Percentiles rank a stretch among this genome's conserved stretches.
These are phyloP conservation scores for Macadamia tetraphylla DNA, from an alignment of 164 flowering plant genomes.

Conservation along the genomic window DNA sequence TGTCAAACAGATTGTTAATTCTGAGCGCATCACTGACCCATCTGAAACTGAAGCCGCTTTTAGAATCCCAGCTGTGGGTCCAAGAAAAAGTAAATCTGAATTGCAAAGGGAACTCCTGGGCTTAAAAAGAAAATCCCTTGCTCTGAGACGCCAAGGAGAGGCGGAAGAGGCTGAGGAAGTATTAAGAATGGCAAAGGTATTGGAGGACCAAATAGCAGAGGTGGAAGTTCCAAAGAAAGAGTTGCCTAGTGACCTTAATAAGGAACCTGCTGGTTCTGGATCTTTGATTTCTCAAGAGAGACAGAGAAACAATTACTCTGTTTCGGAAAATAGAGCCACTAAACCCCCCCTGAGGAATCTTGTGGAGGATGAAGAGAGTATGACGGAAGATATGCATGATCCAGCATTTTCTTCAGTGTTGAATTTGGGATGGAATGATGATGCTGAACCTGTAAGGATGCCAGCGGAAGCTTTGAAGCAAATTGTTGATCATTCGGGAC, in stretches of 20 bases:
- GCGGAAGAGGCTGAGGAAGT: slow-evolving; percentile 76
- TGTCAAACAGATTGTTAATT: slow-evolving; percentile 12
- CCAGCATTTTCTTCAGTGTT: slow-evolving; percentile 59
- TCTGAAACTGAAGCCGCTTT: slow-evolving; percentile 17
- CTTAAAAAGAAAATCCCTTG: slow-evolving; percentile 73
- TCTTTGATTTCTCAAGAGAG: slow-evolving; percentile 3
- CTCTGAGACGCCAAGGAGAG: slow-evolving; percentile 75
- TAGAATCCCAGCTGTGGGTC: slow-evolving; percentile 10
- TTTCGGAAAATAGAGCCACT: slow-evolving; percentile 5
- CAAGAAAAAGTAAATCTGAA: slow-evolving; percentile 61
- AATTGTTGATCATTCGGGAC: slow-evolving; percentile 8
- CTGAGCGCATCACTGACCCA: slow-evolving; percentile 7
- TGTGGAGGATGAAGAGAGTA: slow-evolving; percentile 30
- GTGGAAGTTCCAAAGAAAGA: slow-evolving; percentile 39
- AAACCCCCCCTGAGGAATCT: slow-evolving; percentile 13
- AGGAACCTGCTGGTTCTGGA: slow-evolving; percentile 5
- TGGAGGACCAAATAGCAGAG: slow-evolving; percentile 68
- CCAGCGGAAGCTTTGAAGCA: slow-evolving; percentile 15
- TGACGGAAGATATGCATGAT: slow-evolving; percentile 80
- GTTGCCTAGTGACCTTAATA: slow-evolving; percentile 9
- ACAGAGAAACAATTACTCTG: background rate
- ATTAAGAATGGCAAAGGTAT: slow-evolving; percentile 40
- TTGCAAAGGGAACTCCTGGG: slow-evolving; percentile 78
- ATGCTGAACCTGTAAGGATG: slow-evolving; percentile 16
- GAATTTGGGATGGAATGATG: slow-evolving; percentile 76